These are phyloP conservation scores for Aspergillus sojae DNA, from an alignment of 2,329 filamentous ascomycete species.

Conservation along the genomic window DNA sequence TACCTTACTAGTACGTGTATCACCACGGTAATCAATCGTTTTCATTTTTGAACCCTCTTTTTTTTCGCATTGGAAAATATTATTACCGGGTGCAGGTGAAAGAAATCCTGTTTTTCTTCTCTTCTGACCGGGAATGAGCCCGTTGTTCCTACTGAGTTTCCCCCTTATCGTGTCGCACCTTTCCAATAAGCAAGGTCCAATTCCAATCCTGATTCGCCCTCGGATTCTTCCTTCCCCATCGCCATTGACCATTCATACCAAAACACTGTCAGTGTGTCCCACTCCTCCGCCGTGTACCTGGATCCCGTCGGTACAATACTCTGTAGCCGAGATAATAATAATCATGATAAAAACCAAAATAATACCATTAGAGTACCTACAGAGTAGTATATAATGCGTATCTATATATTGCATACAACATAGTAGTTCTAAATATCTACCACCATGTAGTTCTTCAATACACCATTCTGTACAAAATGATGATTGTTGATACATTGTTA, in stretches of 20 bases:
- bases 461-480: not conserved
- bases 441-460: not conserved
- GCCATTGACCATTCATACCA: slow-evolving; percentile 9
- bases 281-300: not conserved
- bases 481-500: not conserved
- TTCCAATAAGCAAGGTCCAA: slow-evolving; percentile 12
- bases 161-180: slow-evolving; percentile 19
- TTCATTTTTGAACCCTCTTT: not conserved
- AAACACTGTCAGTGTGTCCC: not conserved
- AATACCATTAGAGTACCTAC: not conserved
- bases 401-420: not conserved
- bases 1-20: not conserved
- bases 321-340: not conserved
- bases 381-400: not conserved
- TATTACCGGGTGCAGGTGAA: not conserved
- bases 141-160: not conserved
- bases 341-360: not conserved
- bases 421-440: too few relatives aligned
- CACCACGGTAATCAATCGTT: slow-evolving; percentile 1
- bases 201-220: slow-evolving; percentile 13
- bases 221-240: slow-evolving; percentile 5
- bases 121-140: slow-evolving; percentile 16
- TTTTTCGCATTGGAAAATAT: not conserved
- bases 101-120: not conserved
- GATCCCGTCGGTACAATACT: not conserved